These are phyloP conservation scores for Pluteus cervinus DNA, from an alignment of 768 basidiomycete species.

Conservation along the genomic window DNA sequence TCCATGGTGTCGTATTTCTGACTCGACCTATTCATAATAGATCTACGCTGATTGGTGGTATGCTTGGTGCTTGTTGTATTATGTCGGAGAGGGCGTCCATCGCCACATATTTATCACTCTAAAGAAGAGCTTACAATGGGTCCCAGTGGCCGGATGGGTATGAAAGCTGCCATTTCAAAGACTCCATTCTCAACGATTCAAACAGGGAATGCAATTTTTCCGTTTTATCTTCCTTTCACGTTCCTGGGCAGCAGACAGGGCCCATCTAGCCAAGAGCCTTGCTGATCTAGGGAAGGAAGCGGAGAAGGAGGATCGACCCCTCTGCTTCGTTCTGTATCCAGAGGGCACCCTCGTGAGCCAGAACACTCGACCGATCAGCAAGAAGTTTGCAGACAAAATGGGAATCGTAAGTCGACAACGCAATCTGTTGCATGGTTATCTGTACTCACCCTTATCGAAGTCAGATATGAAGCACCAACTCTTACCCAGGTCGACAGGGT, in stretches of 20 bases:
- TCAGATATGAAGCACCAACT: conserved; percentile 75
- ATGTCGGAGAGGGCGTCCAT: conserved; percentile 55
- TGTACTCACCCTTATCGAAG: conserved; percentile 32
- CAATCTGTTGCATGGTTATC: not conserved
- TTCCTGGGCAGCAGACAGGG: conserved; percentile 83
- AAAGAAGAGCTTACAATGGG: conserved; percentile 81
- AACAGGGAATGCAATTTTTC: conserved; percentile 91
- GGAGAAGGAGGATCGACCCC: conserved; percentile 60
- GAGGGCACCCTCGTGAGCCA: conserved; percentile 93
- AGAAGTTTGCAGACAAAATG: conserved; percentile 82
- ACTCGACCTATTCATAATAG: conserved; percentile 25
- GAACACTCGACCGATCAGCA: conserved; percentile 79
- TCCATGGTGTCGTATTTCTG: conserved; percentile 1
- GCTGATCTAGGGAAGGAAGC: conserved; percentile 64
- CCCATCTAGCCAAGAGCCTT: conserved; percentile 59
- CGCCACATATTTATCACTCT: conserved; percentile 83
- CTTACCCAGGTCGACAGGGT: conserved; percentile 88
- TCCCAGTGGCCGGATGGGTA: conserved; percentile 90
- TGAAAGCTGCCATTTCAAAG: conserved; percentile 12
- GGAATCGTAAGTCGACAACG: conserved; percentile 64
- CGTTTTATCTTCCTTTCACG: conserved; percentile 90
- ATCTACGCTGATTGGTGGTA: conserved; percentile 86
- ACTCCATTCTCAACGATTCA: conserved; percentile 3
- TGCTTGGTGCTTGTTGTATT: conserved; percentile 78
- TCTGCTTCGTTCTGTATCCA: conserved; percentile 86